phyloP scores from a whole-genome alignment of 1,284 basidiomycete genomes.

The Heterobasidion occidentale region DNA sequence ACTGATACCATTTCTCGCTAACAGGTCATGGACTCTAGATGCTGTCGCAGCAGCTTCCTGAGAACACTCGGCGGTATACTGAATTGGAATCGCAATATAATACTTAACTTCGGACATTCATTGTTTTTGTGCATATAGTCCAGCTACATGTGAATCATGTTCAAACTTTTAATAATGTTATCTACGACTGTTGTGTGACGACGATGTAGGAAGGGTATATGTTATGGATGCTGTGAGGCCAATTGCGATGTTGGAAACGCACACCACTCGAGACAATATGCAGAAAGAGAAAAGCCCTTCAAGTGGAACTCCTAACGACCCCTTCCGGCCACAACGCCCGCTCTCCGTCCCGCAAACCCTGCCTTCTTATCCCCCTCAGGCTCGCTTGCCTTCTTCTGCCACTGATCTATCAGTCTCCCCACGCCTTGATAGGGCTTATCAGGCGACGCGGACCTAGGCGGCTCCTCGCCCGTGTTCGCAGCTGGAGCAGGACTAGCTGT shows the following conservation, averaged over 20 bases:
- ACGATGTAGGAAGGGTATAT: no score
- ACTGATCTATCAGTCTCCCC: constrained; percentile 73
- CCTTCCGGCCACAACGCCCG: constrained; percentile 2
- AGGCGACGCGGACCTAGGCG: constrained; percentile 46
- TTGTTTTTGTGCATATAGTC: no score
- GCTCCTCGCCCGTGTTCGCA: constrained; percentile 19
- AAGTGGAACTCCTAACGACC: neutral
- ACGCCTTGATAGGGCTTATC: constrained; percentile 75
- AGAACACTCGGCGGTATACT: no score
- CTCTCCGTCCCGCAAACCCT: neutral
- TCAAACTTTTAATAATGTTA: no score
- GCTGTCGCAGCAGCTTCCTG: no score
- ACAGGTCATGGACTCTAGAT: no score
- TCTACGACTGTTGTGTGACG: no score
- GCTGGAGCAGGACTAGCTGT: neutral
- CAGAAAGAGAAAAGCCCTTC: neutral
- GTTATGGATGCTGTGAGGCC: neutral
- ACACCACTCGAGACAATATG: neutral
- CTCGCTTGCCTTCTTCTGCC: constrained; percentile 74
- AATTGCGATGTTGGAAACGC: neutral
- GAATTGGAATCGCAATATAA: no score
- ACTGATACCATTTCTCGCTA: no score
- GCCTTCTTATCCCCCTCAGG: constrained; percentile 25
- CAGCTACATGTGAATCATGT: no score
- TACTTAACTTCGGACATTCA: no score